Percentiles rank a stretch among this genome's conserved stretches.
Evolutionary conservation across 768 basidiomycete genomes (phyloP).

Genomic region (Exidia glandulosa): DNA sequence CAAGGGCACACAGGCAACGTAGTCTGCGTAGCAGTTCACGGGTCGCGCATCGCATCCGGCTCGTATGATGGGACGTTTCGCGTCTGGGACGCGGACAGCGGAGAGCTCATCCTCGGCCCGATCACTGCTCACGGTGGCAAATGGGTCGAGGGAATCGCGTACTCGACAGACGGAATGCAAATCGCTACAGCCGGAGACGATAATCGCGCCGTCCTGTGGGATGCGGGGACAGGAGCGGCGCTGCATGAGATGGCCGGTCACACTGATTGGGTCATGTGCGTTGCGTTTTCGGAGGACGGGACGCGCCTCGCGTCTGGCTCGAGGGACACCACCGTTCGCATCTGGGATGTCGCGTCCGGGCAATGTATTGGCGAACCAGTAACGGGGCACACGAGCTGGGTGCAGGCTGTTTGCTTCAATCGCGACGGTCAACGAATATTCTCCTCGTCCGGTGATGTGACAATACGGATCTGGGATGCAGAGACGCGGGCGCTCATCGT

Average conservation of each 20-base stretch:
- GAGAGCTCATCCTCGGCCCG: no score
- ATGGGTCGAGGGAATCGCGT: no score
- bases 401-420: slow-evolving; percentile 18
- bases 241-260: background rate
- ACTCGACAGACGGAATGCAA: no score
- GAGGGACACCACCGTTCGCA: slow-evolving; percentile 16
- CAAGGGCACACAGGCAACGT: slow-evolving; percentile 5
- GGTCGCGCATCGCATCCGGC: slow-evolving; percentile 9
- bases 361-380: slow-evolving; percentile 16
- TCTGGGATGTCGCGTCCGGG: slow-evolving; percentile 21
- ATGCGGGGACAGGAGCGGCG: no score
- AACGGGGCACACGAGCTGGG: slow-evolving; percentile 18
- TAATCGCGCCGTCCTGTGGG: no score
- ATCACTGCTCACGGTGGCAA: no score
- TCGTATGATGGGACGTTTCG: slow-evolving; percentile 18
- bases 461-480: slow-evolving; percentile 21
- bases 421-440: slow-evolving; percentile 17
- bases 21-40: background rate
- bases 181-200: no score
- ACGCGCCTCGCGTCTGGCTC: slow-evolving; percentile 18
- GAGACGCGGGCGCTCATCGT: no score
- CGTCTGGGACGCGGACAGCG: slow-evolving; percentile 19
- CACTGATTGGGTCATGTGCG: slow-evolving; percentile 8
- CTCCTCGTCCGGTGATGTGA: slow-evolving; percentile 20
- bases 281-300: slow-evolving; percentile 19